A percentile compares a stretch with the other conserved stretches of the same genome.
These are phyloP conservation scores for Aphanocladium album DNA, from an alignment of 2,329 filamentous ascomycete genomes.

Conservation along the genomic window DNA sequence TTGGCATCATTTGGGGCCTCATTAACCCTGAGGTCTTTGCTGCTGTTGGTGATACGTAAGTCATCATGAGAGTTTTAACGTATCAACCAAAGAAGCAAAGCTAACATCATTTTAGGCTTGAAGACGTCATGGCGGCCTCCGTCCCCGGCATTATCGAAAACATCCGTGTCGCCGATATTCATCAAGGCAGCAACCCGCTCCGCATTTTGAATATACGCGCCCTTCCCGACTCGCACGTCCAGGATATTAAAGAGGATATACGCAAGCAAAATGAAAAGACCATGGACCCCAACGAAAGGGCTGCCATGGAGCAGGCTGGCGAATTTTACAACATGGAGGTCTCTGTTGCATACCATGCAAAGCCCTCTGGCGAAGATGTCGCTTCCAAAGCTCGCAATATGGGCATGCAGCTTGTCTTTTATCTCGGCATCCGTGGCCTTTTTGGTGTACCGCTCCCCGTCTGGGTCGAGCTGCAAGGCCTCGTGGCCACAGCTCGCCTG, in stretches of 20 bases:
- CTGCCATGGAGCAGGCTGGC: conserved; percentile 83
- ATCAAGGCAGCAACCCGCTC: conserved; percentile 86
- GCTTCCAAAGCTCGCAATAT: conserved; percentile 87
- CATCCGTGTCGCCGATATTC: conserved; percentile 90
- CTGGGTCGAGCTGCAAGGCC: conserved; percentile 80
- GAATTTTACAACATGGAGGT: conserved; percentile 92
- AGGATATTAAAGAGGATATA: conserved; percentile 76
- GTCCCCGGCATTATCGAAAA: conserved; percentile 89
- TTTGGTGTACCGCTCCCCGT: conserved; percentile 86
- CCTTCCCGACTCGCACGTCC: conserved; percentile 67
- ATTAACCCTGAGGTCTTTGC: conserved; percentile 94
- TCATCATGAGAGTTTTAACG: not conserved
- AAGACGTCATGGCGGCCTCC: conserved; percentile 93
- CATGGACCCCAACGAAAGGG: conserved; percentile 81
- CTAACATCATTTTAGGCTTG: conserved; percentile 26
- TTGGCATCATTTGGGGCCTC: conserved; percentile 81
- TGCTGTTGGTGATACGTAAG: conserved; percentile 76
- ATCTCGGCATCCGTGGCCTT: conserved; percentile 81
- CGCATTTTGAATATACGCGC: conserved; percentile 83
- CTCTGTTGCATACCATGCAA: conserved; percentile 85
- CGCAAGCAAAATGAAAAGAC: conserved; percentile 72
- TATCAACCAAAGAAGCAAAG: not conserved
- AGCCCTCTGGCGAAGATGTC: conserved; percentile 63
- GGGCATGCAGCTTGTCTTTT: conserved; percentile 96
- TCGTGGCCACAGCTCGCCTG: conserved; percentile 83